These are phyloP conservation scores for Bryoerythrophyllum caledonicum DNA, from an alignment of 225 moss, liverwort and hornwort genomes.

Conservation along the genomic window DNA sequence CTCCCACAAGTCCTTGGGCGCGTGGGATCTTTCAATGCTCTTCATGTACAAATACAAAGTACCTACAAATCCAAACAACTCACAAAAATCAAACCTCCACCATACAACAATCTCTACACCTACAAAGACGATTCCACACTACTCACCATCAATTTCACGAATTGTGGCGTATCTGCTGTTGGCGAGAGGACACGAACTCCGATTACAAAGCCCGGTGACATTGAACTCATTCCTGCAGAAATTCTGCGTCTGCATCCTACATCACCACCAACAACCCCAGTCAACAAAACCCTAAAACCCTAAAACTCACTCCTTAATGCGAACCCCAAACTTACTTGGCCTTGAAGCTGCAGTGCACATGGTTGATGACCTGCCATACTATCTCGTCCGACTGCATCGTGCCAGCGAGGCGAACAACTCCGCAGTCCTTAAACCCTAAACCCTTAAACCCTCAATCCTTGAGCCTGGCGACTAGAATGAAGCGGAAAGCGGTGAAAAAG, in stretches of 20 bases:
- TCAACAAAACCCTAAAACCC: background rate
- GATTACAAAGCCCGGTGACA: constrained; percentile 90
- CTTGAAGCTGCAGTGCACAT: constrained; percentile 92
- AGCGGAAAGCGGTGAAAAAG: background rate
- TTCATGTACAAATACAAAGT: constrained; percentile 97
- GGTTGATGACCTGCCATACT: constrained; percentile 95
- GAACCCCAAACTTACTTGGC: constrained; percentile 62
- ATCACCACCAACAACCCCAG: constrained; percentile 14
- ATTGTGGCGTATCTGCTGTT: constrained; percentile 98
- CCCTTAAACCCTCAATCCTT: constrained; percentile 22
- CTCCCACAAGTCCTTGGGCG: constrained; percentile 95
- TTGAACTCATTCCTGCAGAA: constrained; percentile 98
- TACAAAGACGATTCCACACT: background rate
- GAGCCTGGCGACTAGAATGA: background rate
- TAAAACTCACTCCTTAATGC: background rate
- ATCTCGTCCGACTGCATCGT: constrained; percentile 98
- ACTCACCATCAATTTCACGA: constrained; percentile 83
- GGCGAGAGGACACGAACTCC: constrained; percentile 89
- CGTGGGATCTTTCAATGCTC: constrained; percentile 84
- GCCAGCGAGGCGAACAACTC: constrained; percentile 9
- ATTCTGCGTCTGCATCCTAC: constrained; percentile 88
- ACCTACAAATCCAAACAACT: constrained; percentile 39
- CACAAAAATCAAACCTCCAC: background rate
- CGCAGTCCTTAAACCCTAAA: background rate
- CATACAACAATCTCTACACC: background rate